These are phyloP conservation scores for Vicia sativa DNA, from an alignment of 306 rosid species.

Conservation along the genomic window DNA sequence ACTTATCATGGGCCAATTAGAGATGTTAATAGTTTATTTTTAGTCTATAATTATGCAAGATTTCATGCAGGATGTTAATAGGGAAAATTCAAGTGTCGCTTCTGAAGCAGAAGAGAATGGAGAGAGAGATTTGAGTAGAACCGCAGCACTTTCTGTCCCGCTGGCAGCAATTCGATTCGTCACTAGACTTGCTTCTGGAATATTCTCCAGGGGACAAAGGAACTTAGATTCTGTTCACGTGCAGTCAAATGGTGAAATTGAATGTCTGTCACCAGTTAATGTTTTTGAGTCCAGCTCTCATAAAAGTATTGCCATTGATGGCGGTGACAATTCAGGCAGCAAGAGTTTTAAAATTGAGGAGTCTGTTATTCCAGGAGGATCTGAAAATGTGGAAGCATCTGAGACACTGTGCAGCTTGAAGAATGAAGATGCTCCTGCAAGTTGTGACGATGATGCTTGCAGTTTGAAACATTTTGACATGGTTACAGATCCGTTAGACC, in stretches of 20 bases:
- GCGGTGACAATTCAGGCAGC: conserved; percentile 39
- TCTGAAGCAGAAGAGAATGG: conserved; percentile 69
- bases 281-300: conserved; percentile 59
- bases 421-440: conserved; percentile 53
- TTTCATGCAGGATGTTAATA: conserved; percentile 65
- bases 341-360: conserved; percentile 50
- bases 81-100: conserved; percentile 51
- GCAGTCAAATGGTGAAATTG: conserved; percentile 54
- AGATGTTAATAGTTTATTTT: conserved; percentile 37
- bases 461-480: conserved; percentile 89
- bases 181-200: conserved; percentile 85
- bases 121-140: conserved; percentile 62
- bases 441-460: conserved; percentile 49
- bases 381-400: conserved; percentile 53
- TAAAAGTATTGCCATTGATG: conserved; percentile 43
- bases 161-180: conserved; percentile 85
- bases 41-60: conserved; percentile 33
- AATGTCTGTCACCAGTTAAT: conserved; percentile 45
- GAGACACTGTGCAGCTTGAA: conserved; percentile 48
- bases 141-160: conserved; percentile 83
- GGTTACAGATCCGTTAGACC: conserved; percentile 79
- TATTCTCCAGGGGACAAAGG: conserved; percentile 84
- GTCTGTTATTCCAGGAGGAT: conserved; percentile 40
- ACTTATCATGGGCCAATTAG: conserved; percentile 30
- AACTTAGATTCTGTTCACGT: conserved; percentile 50